Conservation (phyloP, 208 protist species). For the Crithidia mellificae region DNA sequence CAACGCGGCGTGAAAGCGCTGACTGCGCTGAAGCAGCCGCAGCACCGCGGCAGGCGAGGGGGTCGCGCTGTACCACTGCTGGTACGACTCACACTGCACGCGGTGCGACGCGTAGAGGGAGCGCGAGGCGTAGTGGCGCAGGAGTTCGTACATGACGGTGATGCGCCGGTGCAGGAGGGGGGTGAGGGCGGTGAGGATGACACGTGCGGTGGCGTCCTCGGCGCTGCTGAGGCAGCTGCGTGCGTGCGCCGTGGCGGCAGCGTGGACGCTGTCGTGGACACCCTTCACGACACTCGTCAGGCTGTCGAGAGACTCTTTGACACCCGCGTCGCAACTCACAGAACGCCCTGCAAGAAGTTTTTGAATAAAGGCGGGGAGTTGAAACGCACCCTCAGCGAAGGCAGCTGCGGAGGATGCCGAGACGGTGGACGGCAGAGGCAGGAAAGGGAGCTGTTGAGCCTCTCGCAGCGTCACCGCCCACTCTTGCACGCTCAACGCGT, state of each 20-base stretch:
- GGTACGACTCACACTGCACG: constrained; percentile 44
- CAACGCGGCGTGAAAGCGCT: constrained; percentile 38
- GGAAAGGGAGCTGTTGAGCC: constrained; percentile 12
- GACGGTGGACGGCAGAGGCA: not conserved
- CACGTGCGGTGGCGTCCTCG: constrained; percentile 36
- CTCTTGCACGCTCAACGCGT: constrained; percentile 12
- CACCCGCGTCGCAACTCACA: no score
- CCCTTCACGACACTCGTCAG: not conserved
- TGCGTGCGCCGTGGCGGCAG: constrained; percentile 29
- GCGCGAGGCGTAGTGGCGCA: constrained; percentile 56
- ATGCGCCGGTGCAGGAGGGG: constrained; percentile 63
- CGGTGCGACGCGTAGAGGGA: constrained; percentile 48
- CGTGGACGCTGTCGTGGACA: constrained; percentile 6
- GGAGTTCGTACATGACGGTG: constrained; percentile 72
- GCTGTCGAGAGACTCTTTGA: no score
- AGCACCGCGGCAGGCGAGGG: constrained; percentile 62
- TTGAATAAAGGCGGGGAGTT: not conserved
- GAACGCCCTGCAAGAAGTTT: no score
- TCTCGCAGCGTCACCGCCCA: constrained; percentile 12
- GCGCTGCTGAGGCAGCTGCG: constrained; percentile 8
- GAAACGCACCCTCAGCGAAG: not conserved
- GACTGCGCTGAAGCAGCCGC: constrained; percentile 54
- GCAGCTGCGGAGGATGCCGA: no score
- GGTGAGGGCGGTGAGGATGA: constrained; percentile 50
- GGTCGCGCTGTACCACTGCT: constrained; percentile 55